These are phyloP conservation scores for Triticum monococcum DNA, from an alignment of 176 grass and related monocot species.

Conservation along the genomic window DNA sequence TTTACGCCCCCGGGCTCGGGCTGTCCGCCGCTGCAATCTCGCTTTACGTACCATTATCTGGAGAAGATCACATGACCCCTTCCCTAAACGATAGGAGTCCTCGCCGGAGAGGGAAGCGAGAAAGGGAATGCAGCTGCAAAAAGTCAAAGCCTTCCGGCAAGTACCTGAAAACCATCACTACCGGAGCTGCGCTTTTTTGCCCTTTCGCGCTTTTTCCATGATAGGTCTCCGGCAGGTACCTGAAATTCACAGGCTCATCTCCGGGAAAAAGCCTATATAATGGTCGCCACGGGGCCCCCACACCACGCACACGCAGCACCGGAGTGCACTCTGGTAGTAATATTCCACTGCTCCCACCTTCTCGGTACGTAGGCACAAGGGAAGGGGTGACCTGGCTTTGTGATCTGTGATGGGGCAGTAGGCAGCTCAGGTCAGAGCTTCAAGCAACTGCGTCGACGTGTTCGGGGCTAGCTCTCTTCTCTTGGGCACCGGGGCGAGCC, in stretches of 20 bases:
- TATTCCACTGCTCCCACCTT: background rate
- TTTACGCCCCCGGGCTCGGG: background rate
- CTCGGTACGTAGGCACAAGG: no score
- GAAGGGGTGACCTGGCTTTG: no score
- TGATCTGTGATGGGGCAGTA: background rate
- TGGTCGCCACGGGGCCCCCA: background rate
- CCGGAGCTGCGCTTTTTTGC: constrained; percentile 11
- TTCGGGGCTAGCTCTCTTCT: background rate
- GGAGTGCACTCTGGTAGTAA: constrained; percentile 1
- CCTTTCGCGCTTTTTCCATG: constrained; percentile 18
- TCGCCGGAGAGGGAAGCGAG: background rate
- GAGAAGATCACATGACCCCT: constrained; percentile 33
- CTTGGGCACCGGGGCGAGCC: background rate
- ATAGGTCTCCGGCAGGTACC: background rate
- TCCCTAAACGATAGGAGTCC: background rate
- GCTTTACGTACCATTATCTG: constrained; percentile 20
- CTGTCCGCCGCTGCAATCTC: background rate
- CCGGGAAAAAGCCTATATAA: constrained; percentile 7
- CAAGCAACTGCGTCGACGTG: background rate
- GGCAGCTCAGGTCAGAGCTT: background rate
- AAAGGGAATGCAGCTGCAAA: background rate
- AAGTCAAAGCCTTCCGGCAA: constrained; percentile 34
- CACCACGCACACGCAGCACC: background rate
- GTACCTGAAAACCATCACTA: constrained; percentile 32
- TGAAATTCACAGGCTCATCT: background rate